Base-by-base conservation (phyloP, 129 eudicot genomes). In the Scalesia atractyloides region DNA sequence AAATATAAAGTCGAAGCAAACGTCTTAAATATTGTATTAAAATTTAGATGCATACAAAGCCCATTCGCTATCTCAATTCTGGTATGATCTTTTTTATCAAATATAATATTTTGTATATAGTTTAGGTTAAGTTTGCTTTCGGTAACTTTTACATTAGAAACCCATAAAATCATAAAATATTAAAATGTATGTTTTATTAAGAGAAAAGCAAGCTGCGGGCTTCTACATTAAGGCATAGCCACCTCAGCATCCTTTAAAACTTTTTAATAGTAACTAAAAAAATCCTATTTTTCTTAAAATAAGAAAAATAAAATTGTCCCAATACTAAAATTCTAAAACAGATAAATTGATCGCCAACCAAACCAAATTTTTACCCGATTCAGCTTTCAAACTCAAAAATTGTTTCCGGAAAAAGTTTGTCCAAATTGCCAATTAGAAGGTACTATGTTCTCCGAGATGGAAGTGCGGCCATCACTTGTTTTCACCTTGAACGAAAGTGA, bases 351-450 rank as follows among this genome's bases (percentile, higher is more conserved):
- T 64, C 75, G 10, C 36, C 17, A 66, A 16, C 7, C 15, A 20
- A 68, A 33, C 17, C 61, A 1, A 8, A 33, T 49, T 12, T 39
- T 34, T 64, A 62, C 65, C 73, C 59, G 26, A 7, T 0, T 4
- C 76, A 37, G 16, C 13, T 60, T 30, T 61, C 56, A 82, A 69
- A 77, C 76, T 34, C 73, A 66, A 26, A 82, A 82, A 69, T 82
- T 82, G 16, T 82, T 82, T n/a, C 86, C 86, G 51, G 60, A 36
- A 54, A 73, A 82, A 54, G 86, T 78, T 73, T 82, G 83, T 9
- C 86, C 83, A 37, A 73, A 73, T 63, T 78, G 83, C 86, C 80
- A 82, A 33, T 73, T 68, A 20, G 74, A 22, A 63, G 86, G 86
- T 16, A 63, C 80, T n/a, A 74, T 34, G 73, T 69, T 82, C 74